Evolutionary conservation across 768 basidiomycete genomes (phyloP).

Genomic region (Xerocomellus amylosporus): DNA sequence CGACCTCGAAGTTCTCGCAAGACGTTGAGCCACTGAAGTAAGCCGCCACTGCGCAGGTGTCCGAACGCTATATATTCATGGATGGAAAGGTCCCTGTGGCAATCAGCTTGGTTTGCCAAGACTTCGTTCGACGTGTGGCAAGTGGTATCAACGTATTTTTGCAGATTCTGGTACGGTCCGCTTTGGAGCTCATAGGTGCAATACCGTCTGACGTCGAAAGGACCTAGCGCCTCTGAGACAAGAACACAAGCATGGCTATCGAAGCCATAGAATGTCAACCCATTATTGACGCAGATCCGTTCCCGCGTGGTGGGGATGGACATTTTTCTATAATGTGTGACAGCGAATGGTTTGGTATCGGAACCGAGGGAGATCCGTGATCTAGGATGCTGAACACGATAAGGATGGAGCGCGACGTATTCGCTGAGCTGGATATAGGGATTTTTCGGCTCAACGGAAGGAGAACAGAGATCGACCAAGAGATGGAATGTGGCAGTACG

Average conservation of each 20-base stretch:
- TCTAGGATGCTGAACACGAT: conserved; percentile 10
- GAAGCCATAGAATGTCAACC: conserved; percentile 30
- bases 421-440: conserved; percentile 14
- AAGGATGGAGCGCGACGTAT: conserved; percentile 12
- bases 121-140: conserved; percentile 43
- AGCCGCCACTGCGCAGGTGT: too few species aligned
- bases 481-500: too few species aligned
- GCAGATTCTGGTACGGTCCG: conserved; percentile 35
- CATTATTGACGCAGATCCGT: conserved; percentile 34
- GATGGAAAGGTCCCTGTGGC: conserved; percentile 38
- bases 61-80: conserved; percentile 48
- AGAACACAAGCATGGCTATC: conserved; percentile 21
- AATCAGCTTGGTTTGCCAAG: conserved; percentile 41
- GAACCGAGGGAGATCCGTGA: conserved; percentile 24
- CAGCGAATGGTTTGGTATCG: conserved; percentile 16
- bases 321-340: conserved; percentile 11
- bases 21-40: too few species aligned
- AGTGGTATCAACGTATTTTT: conserved; percentile 35
- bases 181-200: conserved; percentile 35
- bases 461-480: too few species aligned
- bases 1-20: too few species aligned
- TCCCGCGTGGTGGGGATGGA: conserved; percentile 12
- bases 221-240: conserved; percentile 13
- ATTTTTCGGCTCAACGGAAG: neutral
- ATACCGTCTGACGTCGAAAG: conserved; percentile 10